Percentiles rank a stretch among this genome's conserved stretches.
Evolutionary conservation across 495 filamentous ascomycete genomes (phyloP).

Genomic region (Penicillium simplicissimum): DNA sequence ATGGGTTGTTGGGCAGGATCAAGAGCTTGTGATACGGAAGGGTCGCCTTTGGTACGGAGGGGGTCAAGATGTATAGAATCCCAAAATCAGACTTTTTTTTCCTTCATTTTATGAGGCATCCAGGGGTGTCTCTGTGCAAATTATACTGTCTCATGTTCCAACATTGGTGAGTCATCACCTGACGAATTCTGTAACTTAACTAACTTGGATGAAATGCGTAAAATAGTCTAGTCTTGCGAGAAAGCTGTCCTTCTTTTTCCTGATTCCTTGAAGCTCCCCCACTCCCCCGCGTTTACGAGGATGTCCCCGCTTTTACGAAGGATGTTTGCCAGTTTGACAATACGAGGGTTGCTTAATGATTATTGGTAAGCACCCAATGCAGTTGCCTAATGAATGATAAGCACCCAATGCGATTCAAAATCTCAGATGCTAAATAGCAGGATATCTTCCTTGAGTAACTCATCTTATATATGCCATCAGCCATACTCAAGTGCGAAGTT

Average conservation of each 20-base stretch:
- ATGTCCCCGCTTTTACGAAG: conserved; percentile 1
- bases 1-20: conserved; percentile 74
- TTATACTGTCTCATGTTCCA: too few relatives aligned
- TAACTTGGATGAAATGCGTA: background rate
- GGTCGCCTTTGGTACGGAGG: conserved; percentile 82
- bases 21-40: conserved; percentile 62
- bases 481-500: background rate
- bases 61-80: conserved; percentile 54
- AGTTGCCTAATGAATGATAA: too few relatives aligned
- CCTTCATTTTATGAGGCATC: too few relatives aligned
- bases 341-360: background rate
- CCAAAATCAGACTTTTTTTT: too few relatives aligned
- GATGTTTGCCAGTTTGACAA: background rate
- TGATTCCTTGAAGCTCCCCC: background rate
- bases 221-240: background rate
- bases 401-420: too few relatives aligned
- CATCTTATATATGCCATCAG: background rate
- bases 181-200: too few relatives aligned
- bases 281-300: conserved; percentile 3
- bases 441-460: too few relatives aligned
- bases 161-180: too few relatives aligned
- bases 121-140: too few relatives aligned
- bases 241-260: background rate
- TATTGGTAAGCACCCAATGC: background rate
- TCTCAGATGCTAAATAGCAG: too few relatives aligned